Evolutionary conservation across 768 basidiomycete species (phyloP).

Genomic region (Macrolepiota albuminosa): DNA sequence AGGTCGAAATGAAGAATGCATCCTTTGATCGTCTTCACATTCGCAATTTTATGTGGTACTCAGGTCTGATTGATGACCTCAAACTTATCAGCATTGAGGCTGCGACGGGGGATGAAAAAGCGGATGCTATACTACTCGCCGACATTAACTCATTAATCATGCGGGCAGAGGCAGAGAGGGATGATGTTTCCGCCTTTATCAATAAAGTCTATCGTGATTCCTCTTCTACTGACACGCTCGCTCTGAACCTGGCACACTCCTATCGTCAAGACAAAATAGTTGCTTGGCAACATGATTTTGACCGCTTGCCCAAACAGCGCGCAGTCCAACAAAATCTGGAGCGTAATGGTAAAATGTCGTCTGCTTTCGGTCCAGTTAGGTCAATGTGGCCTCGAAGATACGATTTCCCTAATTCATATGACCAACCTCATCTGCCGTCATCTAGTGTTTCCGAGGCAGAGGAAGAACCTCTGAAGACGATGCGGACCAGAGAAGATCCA

Average conservation of each 20-base stretch:
- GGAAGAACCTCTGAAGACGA: conserved; percentile 44
- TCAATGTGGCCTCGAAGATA: conserved; percentile 67
- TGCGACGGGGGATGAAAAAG: conserved; percentile 72
- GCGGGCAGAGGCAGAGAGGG: conserved; percentile 70
- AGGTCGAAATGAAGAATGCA: conserved; percentile 86
- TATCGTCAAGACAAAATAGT: conserved; percentile 91
- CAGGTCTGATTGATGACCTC: conserved; percentile 68
- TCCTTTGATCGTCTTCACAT: conserved; percentile 77
- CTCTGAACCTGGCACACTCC: conserved; percentile 80
- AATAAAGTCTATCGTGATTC: conserved; percentile 81
- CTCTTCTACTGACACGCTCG: conserved; percentile 77
- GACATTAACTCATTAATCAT: conserved; percentile 65
- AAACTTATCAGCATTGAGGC: conserved; percentile 75
- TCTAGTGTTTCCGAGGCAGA: conserved; percentile 73
- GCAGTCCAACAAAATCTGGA: conserved; percentile 40
- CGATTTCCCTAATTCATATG: conserved; percentile 49
- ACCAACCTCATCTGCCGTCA: conserved; percentile 53
- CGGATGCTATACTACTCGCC: conserved; percentile 54
- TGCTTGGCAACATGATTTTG: conserved; percentile 95
- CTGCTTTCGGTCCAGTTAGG: conserved; percentile 66
- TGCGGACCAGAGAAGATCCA: conserved; percentile 50
- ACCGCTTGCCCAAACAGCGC: conserved; percentile 73
- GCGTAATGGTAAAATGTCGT: conserved; percentile 47
- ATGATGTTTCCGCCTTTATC: conserved; percentile 68
- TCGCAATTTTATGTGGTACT: conserved; percentile 73